Evolutionary conservation across 2,329 filamentous ascomycete species (phyloP).

Genomic region (Purpureocillium takamizusanense): DNA sequence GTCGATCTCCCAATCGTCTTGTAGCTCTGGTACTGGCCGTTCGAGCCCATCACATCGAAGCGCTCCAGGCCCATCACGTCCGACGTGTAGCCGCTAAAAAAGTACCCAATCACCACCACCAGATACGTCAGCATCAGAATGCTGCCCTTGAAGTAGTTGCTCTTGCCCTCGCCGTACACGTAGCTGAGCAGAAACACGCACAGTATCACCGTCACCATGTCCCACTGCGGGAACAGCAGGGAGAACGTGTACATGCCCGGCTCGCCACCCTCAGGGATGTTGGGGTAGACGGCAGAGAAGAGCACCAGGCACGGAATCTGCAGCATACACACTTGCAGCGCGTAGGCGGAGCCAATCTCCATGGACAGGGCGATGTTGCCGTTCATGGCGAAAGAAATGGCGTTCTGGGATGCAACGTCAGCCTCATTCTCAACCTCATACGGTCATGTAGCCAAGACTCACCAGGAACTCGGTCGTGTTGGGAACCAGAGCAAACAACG

Average conservation of each 20-base stretch:
- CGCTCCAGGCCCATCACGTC: slow-evolving; percentile 34
- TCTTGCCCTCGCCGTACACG: slow-evolving; percentile 97
- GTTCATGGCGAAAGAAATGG: slow-evolving; percentile 99
- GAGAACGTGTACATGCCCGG: slow-evolving; percentile 60
- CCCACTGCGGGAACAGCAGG: slow-evolving; percentile 96
- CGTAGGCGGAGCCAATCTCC: slow-evolving; percentile 97
- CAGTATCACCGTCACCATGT: slow-evolving; percentile 93
- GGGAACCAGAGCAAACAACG: slow-evolving; percentile 89
- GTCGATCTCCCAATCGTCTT: slow-evolving; percentile 43
- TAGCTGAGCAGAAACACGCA: slow-evolving; percentile 95
- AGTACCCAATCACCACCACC: slow-evolving; percentile 87
- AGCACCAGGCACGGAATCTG: slow-evolving; percentile 90
- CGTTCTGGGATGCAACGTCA: slow-evolving; percentile 75
- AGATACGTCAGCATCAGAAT: slow-evolving; percentile 89
- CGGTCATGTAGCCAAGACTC: slow-evolving; percentile 24
- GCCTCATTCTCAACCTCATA: too few relatives aligned
- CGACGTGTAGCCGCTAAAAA: slow-evolving; percentile 57
- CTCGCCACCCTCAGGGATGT: slow-evolving; percentile 25
- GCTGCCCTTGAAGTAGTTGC: slow-evolving; percentile 99
- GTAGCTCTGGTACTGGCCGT: slow-evolving; percentile 41
- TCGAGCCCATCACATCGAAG: slow-evolving; percentile 43
- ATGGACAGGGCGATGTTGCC: slow-evolving; percentile 97
- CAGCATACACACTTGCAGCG: slow-evolving; percentile 87
- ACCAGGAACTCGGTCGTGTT: slow-evolving; percentile 97
- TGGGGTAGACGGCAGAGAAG: slow-evolving; percentile 70